phyloP scores from a whole-genome alignment of 169 alveolate genomes.

The Cryptosporidium sp. region DNA sequence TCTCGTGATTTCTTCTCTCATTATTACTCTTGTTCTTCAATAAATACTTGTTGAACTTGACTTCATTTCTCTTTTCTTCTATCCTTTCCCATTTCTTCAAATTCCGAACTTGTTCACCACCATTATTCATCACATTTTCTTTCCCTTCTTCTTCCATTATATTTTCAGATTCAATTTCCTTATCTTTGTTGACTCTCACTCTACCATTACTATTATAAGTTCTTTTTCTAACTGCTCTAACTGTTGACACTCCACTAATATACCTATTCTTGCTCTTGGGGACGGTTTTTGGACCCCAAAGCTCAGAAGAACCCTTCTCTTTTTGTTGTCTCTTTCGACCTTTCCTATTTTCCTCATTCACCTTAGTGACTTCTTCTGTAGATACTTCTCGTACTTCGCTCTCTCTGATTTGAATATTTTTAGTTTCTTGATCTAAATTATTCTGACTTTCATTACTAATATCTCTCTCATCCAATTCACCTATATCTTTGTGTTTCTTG shows the following conservation, averaged over 20 bases:
- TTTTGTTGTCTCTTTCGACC: not conserved
- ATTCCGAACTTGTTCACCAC: conserved; percentile 4
- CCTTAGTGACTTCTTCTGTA: not conserved
- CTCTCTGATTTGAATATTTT: not conserved
- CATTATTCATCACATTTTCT: not conserved
- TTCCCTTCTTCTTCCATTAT: not conserved
- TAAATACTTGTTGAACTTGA: conserved; percentile 32
- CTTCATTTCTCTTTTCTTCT: conserved; percentile 55
- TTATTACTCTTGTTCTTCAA: not conserved
- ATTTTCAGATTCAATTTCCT: not conserved
- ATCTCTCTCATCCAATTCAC: not conserved
- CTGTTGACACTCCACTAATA: conserved; percentile 48
- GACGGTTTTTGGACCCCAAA: conserved; percentile 68
- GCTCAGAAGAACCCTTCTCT: conserved; percentile 26
- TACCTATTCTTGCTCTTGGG: conserved; percentile 59
- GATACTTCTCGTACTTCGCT: not conserved
- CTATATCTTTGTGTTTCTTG: not conserved
- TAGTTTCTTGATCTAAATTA: not conserved
- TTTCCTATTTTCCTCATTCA: not conserved
- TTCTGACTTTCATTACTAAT: not conserved
- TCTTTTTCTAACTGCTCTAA: conserved; percentile 37
- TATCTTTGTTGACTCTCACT: not conserved
- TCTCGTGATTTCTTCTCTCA: not conserved
- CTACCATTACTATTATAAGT: conserved; percentile 64
- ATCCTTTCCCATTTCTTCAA: conserved; percentile 62